Evolutionary conservation across 495 filamentous ascomycete genomes (phyloP), one percentile per base, ranked within the genome.

Genomic region (Entonaema liquescens): DNA sequence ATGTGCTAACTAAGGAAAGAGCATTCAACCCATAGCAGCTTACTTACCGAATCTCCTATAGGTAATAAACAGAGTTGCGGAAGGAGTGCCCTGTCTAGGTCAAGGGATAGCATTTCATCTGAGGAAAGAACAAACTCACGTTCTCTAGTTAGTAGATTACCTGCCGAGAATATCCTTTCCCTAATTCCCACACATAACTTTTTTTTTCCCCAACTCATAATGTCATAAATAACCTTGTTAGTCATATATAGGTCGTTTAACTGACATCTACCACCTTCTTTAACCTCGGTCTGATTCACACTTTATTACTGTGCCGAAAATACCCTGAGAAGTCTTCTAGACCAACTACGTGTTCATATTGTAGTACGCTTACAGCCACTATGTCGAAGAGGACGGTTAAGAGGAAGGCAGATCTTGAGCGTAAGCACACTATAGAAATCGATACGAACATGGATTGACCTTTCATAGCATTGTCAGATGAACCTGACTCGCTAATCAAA

Each of bases 331-430:
- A n/a, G n/a, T n/a, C n/a, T n/a, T 33, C 5, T 9, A 33, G 1
- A 7, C 31, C 11, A 7, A 9, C 11, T 33, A 17, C 7, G 8
- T 12, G 35, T 13, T 26, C 26, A 36, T 50, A 64, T 12, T 7
- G 4, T 2, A 33, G 15, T n/a, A n/a, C 9, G 57, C 13, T 13
- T 9, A 21, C 19, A 35, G 3, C 3, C 38, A 56, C 7, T 35
- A 72, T 72, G 70, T 36, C 61, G 29, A 58, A 57, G 26, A 61
- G 60, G 52, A 40, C 49, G 15, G 33, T 25, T 4, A 72, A 72
- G 26, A 65, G 70, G 33, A 73, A 68, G 52, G 56, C 52, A 1
- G 38, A 49, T 12, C 40, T 47, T 15, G 56, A 59, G n/a, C 6
- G 70, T 73, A 13, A 68, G 70, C 19, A 44, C 29, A 17, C 23